Evolutionary conservation across 1,284 basidiomycete species (phyloP), one percentile per base, ranked within the genome.

Genomic region (Cutaneotrichosporon sp.): DNA sequence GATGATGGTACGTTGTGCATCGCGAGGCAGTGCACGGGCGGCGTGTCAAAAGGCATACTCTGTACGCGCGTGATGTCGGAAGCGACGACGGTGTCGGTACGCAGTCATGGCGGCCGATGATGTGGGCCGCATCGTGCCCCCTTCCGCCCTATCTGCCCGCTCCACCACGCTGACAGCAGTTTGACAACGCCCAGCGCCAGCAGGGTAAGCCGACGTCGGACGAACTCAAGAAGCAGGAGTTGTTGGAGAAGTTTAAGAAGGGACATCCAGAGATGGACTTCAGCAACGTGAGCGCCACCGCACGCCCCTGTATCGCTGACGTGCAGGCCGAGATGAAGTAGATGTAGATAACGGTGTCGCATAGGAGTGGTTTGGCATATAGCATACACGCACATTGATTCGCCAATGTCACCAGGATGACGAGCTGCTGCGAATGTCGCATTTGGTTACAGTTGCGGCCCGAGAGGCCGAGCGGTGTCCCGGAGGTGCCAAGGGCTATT

Each of bases 121-220:
- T n/a, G n/a, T n/a, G n/a, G n/a, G n/a, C n/a, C n/a, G n/a, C n/a
- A n/a, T n/a, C n/a, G n/a, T n/a, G n/a, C n/a, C n/a, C n/a, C n/a
- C n/a, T 38, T 15, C 21, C 22, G n/a, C 20, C 12, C 8, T 13
- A 14, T 17, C 2, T 20, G 3, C n/a, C n/a, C n/a, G n/a, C n/a
- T n/a, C n/a, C n/a, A n/a, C 2, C 26, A 30, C 8, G 40, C 55
- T 53, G 18, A 56, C 51, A 15, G 14, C 67, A 94, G 91, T 97
- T 92, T 65, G 96, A 98, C 74, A 97, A 97, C 67, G 88, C 92
- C 68, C 94, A 97, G 75, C 96, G 91, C 81, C 87, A 93, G 85
- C 84, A 96, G 82, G 93, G 93, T 58, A 90, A 90, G 68, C 94
- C 90, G 8, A 91, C 88, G 2, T 92, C 88, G 0, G 91, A 92